phyloP scores from a whole-genome alignment of 768 basidiomycete species.

The Mycena rebaudengoi region DNA sequence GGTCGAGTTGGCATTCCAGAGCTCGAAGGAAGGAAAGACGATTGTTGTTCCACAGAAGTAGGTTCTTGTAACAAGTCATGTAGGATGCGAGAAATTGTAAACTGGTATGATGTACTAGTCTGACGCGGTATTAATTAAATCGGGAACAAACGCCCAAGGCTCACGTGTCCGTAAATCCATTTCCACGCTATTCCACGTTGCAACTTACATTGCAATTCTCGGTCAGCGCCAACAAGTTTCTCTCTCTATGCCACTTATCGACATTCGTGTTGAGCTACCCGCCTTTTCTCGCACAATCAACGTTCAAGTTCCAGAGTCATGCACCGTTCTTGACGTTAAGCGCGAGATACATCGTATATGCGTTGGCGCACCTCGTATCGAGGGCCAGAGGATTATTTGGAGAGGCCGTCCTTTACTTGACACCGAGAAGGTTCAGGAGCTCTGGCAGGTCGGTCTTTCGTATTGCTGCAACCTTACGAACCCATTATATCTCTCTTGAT shows the following conservation, averaged over 20 bases:
- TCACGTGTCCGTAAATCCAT: slow-evolving; percentile 37
- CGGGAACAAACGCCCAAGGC: no score
- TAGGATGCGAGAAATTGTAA: no score
- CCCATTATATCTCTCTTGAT: slow-evolving; percentile 14
- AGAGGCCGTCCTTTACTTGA: slow-evolving; percentile 73
- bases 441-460: slow-evolving; percentile 70
- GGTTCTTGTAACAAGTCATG: no score
- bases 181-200: slow-evolving; percentile 14
- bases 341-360: slow-evolving; percentile 67
- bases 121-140: neutral
- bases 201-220: slow-evolving; percentile 9
- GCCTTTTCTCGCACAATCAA: slow-evolving; percentile 74
- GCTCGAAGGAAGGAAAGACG: slow-evolving; percentile 65
- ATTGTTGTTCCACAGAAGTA: slow-evolving; percentile 41
- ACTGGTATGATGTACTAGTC: neutral
- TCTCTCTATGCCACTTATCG: slow-evolving; percentile 49
- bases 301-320: slow-evolving; percentile 55
- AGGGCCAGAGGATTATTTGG: slow-evolving; percentile 83
- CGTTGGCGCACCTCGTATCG: slow-evolving; percentile 67
- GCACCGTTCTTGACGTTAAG: slow-evolving; percentile 72
- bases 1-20: slow-evolving; percentile 77
- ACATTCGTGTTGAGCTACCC: slow-evolving; percentile 79
- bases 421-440: slow-evolving; percentile 66
- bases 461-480: neutral
- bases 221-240: no score